phyloP scores from a whole-genome alignment of 371 early-diverging fungal species.

The Capniomyces stellatus region DNA sequence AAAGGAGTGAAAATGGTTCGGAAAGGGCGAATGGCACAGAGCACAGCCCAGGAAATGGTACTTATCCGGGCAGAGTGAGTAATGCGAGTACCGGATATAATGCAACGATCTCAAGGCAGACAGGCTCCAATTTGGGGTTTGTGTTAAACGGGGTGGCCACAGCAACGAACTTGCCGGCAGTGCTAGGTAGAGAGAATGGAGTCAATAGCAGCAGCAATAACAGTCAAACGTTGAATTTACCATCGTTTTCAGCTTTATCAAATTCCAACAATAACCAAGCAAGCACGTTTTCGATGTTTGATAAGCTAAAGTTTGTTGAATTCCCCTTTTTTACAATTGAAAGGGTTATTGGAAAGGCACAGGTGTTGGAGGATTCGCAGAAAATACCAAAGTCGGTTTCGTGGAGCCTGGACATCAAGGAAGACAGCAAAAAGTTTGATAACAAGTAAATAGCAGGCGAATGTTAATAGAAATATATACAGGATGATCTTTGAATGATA shows the following conservation, averaged over 20 bases:
- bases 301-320: neutral
- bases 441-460: neutral
- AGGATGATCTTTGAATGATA: neutral
- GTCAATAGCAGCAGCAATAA: neutral
- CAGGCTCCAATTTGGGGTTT: no score
- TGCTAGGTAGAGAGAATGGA: no score
- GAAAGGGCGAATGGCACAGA: neutral
- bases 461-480: neutral
- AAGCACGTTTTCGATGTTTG: neutral
- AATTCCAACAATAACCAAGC: neutral
- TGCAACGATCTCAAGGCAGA: no score
- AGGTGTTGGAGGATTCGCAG: neutral
- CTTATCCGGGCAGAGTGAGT: neutral
- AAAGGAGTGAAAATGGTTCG: neutral
- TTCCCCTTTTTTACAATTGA: neutral
- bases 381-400: no score
- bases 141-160: neutral
- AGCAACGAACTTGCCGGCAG: neutral
- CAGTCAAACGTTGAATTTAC: neutral
- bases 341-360: neutral
- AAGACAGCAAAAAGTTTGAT: neutral
- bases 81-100: neutral
- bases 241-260: neutral
- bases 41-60: neutral
- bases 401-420: no score